Percentiles rank a stretch among this genome's conserved stretches.
phyloP scores from a whole-genome alignment of 2,329 filamentous ascomycete species.

The Xylaria digitata region DNA sequence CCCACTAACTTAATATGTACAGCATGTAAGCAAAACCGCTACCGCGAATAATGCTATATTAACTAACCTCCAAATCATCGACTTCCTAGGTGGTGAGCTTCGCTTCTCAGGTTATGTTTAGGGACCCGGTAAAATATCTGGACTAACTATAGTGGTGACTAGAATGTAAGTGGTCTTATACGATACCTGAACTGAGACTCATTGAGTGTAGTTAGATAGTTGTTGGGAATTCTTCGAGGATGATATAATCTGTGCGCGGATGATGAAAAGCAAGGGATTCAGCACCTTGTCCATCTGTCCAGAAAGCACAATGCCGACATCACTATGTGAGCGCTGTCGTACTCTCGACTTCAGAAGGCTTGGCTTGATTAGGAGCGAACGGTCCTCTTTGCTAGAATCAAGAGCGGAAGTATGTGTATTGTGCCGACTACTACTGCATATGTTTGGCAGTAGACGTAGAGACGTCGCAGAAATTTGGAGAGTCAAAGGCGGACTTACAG shows the following conservation, averaged over 20 bases:
- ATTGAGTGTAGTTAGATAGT: slow-evolving; percentile 12
- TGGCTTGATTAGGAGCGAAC: neutral
- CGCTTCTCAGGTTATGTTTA: neutral
- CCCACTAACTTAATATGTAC: neutral
- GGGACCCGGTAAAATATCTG: neutral
- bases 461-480: slow-evolving; percentile 12
- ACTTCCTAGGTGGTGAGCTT: slow-evolving; percentile 14
- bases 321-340: slow-evolving; percentile 16
- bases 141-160: neutral
- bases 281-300: neutral
- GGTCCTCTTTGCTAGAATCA: neutral
- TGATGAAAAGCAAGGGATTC: neutral
- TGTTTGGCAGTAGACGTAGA: neutral
- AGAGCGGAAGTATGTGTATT: neutral
- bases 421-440: slow-evolving; percentile 10
- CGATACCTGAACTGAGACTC: neutral
- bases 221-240: slow-evolving; percentile 13
- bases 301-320: neutral
- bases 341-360: neutral
- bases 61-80: neutral
- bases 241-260: neutral
- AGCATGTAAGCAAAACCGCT: slow-evolving; percentile 19
- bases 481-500: slow-evolving; percentile 8
- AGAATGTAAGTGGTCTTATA: slow-evolving; percentile 11
- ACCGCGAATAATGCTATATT: neutral